phyloP scores from a whole-genome alignment of 2,329 filamentous ascomycete genomes.

The Ophiostoma pallidulum region DNA sequence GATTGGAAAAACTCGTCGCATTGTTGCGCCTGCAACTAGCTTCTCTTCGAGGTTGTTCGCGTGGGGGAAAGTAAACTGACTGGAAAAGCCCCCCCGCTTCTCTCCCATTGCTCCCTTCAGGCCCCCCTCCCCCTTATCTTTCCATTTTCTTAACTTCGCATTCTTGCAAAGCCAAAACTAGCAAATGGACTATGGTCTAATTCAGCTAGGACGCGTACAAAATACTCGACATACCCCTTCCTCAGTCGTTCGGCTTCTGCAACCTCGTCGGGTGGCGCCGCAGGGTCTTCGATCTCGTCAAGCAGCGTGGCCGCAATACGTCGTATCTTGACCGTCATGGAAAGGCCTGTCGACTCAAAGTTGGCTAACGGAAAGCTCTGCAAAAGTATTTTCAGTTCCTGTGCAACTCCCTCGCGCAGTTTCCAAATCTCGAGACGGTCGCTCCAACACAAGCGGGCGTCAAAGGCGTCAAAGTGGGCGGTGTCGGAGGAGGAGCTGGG shows the following conservation, averaged over 20 bases:
- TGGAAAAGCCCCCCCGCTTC: too few relatives aligned
- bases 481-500: neutral
- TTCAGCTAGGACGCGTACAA: conserved; percentile 1
- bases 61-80: too few relatives aligned
- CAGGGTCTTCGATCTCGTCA: neutral
- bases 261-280: neutral
- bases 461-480: neutral
- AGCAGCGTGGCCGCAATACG: neutral
- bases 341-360: neutral
- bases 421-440: conserved; percentile 2
- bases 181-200: conserved; percentile 1
- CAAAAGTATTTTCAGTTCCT: neutral
- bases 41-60: too few relatives aligned
- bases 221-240: conserved; percentile 1
- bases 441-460: neutral
- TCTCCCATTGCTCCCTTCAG: too few relatives aligned
- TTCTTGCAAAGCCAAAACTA: conserved; percentile 3
- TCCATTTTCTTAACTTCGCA: neutral
- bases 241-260: neutral
- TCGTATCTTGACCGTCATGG: conserved; percentile 2
- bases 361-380: neutral
- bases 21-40: too few relatives aligned
- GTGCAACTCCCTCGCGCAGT: neutral
- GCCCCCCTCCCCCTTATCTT: too few relatives aligned
- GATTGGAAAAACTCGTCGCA: too few relatives aligned